Percentiles rank a stretch among this genome's conserved stretches.
Conservation (phyloP, 139 green algal genomes). For the Raphidocelis subcapitata region DNA sequence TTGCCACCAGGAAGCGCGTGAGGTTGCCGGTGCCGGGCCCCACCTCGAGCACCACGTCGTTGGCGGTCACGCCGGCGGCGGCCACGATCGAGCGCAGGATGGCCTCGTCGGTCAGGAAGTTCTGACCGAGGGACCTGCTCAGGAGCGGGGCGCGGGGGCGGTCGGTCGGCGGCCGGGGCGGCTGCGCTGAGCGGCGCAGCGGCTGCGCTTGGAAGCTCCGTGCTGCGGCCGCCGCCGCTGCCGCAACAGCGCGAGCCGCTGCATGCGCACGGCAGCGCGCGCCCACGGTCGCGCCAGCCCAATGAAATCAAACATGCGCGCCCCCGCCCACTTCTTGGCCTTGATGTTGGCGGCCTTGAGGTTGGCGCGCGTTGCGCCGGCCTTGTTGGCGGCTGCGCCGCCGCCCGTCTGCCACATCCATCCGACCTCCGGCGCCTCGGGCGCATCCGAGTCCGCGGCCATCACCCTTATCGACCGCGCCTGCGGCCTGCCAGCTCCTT, state of each 20-base stretch:
- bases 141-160: not conserved
- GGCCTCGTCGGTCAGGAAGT: constrained; percentile 87
- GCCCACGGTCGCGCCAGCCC: no score
- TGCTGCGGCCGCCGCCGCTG: no score
- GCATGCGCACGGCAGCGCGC: no score
- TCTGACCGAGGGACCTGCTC: constrained; percentile 82
- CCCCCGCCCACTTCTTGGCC: constrained; percentile 47
- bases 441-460: no score
- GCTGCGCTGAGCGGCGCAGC: not conserved
- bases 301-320: no score
- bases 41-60: constrained; percentile 87
- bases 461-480: no score
- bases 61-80: constrained; percentile 54
- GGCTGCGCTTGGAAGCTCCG: no score
- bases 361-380: constrained; percentile 33
- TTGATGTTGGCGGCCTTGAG: constrained; percentile 52
- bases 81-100: constrained; percentile 70
- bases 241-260: no score
- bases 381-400: constrained; percentile 2
- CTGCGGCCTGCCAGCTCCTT: no score
- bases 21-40: constrained; percentile 88
- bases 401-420: constrained; percentile 46
- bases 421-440: constrained; percentile 25
- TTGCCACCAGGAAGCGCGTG: constrained; percentile 75
- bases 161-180: not conserved